These are phyloP conservation scores for Tricholoma hemisulphureum DNA, from an alignment of 768 basidiomycete genomes.

Conservation along the genomic window DNA sequence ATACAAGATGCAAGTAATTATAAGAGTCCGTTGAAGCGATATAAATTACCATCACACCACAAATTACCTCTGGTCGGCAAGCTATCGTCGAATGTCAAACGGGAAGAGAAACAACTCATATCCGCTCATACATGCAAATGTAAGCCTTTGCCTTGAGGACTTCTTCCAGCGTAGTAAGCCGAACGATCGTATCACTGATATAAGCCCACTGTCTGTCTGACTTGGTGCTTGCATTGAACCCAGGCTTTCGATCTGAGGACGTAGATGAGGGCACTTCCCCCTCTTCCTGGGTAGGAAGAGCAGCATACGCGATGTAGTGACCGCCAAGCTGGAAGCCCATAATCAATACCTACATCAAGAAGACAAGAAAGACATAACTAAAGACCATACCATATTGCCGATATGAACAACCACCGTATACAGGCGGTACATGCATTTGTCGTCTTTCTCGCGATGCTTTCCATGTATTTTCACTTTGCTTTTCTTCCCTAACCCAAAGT, in stretches of 20 bases:
- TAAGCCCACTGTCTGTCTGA: slow-evolving; percentile 78
- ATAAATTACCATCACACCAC: not conserved
- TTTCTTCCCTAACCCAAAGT: slow-evolving; percentile 53
- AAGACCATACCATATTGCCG: slow-evolving; percentile 70
- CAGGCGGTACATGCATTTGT: slow-evolving; percentile 60
- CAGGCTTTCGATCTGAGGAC: slow-evolving; percentile 1
- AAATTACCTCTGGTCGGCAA: not conserved
- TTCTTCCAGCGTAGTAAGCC: slow-evolving; percentile 78
- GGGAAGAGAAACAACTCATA: slow-evolving; percentile 32
- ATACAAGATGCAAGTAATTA: no score
- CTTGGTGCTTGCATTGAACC: slow-evolving; percentile 9
- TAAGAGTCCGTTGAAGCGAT: not conserved
- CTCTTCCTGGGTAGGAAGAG: slow-evolving; percentile 46
- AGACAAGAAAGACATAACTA: not conserved
- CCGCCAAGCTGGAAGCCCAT: slow-evolving; percentile 64
- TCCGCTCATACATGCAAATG: slow-evolving; percentile 87
- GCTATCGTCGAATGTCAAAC: not conserved
- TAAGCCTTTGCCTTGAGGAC: slow-evolving; percentile 91
- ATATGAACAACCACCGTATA: slow-evolving; percentile 87
- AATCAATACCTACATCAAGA: slow-evolving; percentile 7
- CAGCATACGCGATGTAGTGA: slow-evolving; percentile 85
- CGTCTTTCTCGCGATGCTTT: slow-evolving; percentile 29
- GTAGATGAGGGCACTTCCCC: slow-evolving; percentile 4
- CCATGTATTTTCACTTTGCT: slow-evolving; percentile 14
- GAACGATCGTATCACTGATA: slow-evolving; percentile 87